A percentile compares a stretch with the other conserved stretches of the same genome.
Evolutionary conservation across 768 basidiomycete species (phyloP).

Genomic region (Psilocybe subaeruginosa): DNA sequence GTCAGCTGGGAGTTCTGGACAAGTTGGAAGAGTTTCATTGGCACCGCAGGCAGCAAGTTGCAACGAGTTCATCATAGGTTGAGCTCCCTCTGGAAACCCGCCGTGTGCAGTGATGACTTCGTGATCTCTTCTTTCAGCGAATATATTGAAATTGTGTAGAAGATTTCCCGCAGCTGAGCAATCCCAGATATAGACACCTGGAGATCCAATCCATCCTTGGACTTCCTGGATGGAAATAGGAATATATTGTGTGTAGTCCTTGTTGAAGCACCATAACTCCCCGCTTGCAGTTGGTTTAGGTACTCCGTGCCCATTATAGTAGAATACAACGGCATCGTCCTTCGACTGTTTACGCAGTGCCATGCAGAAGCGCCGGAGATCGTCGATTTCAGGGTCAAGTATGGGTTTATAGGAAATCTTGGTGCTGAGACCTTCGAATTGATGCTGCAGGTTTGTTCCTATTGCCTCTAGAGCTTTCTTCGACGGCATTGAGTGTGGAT

Average conservation of each 20-base stretch:
- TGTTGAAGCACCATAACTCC: slow-evolving; percentile 99
- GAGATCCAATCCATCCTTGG: slow-evolving; percentile 91
- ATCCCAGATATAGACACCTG: slow-evolving; percentile 98
- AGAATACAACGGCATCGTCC: slow-evolving; percentile 92
- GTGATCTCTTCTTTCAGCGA: slow-evolving; percentile 75
- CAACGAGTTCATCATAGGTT: slow-evolving; percentile 84
- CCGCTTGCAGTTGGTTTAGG: slow-evolving; percentile 95
- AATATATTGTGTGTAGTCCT: slow-evolving; percentile 97
- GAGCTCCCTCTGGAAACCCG: slow-evolving; percentile 60
- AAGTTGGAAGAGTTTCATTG: slow-evolving; percentile 90
- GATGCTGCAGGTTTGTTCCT: slow-evolving; percentile 89
- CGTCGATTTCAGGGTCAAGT: slow-evolving; percentile 93
- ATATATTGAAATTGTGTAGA: slow-evolving; percentile 83
- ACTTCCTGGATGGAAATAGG: slow-evolving; percentile 94
- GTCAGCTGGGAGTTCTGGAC: slow-evolving; percentile 96
- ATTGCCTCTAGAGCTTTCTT: slow-evolving; percentile 94
- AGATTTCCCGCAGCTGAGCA: slow-evolving; percentile 97
- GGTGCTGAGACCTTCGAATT: slow-evolving; percentile 93
- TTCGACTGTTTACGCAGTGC: slow-evolving; percentile 86
- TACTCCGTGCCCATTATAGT: slow-evolving; percentile 99
- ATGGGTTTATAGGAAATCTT: slow-evolving; percentile 95
- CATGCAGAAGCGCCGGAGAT: slow-evolving; percentile 85
- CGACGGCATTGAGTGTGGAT: slow-evolving; percentile 90
- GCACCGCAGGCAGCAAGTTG: slow-evolving; percentile 95
- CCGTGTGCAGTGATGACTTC: slow-evolving; percentile 62